Evolutionary conservation across 768 basidiomycete genomes (phyloP).

Genomic region (Pleurotus ostreatus): DNA sequence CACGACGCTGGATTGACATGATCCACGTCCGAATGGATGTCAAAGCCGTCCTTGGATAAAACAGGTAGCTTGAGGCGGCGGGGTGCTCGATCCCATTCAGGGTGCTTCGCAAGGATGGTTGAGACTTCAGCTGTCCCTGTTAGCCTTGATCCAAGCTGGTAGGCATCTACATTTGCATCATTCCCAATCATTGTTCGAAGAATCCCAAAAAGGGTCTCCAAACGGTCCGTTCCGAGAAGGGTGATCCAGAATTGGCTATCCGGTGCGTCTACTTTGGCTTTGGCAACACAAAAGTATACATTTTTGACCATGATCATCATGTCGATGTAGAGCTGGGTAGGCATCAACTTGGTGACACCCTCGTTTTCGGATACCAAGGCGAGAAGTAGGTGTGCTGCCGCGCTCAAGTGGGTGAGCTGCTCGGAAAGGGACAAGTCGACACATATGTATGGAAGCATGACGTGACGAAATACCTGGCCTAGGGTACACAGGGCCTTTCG

Average conservation of each 20-base stretch:
- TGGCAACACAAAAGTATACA: conserved; percentile 32
- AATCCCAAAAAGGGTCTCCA: conserved; percentile 31
- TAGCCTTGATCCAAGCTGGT: conserved; percentile 21
- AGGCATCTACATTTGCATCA: conserved; percentile 23
- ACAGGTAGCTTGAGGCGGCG: conserved; percentile 27
- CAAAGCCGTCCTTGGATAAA: conserved; percentile 18
- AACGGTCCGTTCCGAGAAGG: conserved; percentile 32
- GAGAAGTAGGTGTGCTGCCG: conserved; percentile 25
- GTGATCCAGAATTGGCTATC: conserved; percentile 28
- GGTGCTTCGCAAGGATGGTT: conserved; percentile 31
- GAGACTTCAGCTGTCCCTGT: conserved; percentile 26
- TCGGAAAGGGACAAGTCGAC: conserved; percentile 23
- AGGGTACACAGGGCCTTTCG: conserved; percentile 18
- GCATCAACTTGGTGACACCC: conserved; percentile 17
- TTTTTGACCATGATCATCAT: conserved; percentile 36
- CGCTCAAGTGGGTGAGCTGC: conserved; percentile 28
- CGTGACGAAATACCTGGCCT: conserved; percentile 18
- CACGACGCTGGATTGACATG: conserved; percentile 33
- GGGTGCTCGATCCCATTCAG: conserved; percentile 34
- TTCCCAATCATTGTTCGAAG: conserved; percentile 30
- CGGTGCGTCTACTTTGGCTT: conserved; percentile 28
- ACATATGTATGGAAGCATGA: conserved; percentile 25
- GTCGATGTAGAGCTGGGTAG: conserved; percentile 23
- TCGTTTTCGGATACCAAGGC: conserved; percentile 11
- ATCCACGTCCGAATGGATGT: conserved; percentile 21